Evolutionary conservation across 345 rosid genomes (phyloP), one percentile per base, ranked within the genome.

Genomic region (Aquilaria yunnanensis): DNA sequence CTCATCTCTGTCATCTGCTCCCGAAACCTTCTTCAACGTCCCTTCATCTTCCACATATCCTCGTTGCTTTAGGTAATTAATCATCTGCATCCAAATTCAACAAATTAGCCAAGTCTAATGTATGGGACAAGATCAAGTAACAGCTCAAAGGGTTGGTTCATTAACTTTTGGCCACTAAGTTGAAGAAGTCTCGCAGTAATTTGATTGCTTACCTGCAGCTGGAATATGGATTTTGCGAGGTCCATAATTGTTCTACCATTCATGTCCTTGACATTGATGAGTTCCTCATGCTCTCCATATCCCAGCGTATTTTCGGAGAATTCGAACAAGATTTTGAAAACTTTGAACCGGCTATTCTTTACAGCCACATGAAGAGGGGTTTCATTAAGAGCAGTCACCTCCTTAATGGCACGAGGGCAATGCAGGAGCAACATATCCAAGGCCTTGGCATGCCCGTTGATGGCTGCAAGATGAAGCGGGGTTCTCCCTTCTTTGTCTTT

Each of bases 361-460:
- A 68, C 66, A 47, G 72, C 72, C 14, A 68, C 53, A 23, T 54
- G 72, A 45, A 68, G 54, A n/a, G 62, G 57, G 56, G 61, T 61
- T 34, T 68, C 61, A 8, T 67, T 67, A 14, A 4, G 9, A 52
- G 48, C 10, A 4, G 50, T 61, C 1, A n/a, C 43, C 10, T 55
- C 51, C 7, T 55, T 10, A 45, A 33, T 12, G 4, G 31, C 33
- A 16, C 62, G 14, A 2, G 51, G 61, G 34, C 50, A 68, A 2
- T 2, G 32, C 13, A 56, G 30, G 10, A 62, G 10, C 56, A 68
- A 33, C 47, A 47, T 54, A 2, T 29, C 23, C 2, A 68, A 47
- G 45, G 56, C 51, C 3, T 2, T 0, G 46, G 64, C 59, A 14
- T 58, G 41, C n/a, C 73, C 73, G 2, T 32, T 63, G 16, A 46